Base-by-base conservation (phyloP, 2,329 filamentous ascomycete genomes). In the Sclerotinia spermophila region DNA sequence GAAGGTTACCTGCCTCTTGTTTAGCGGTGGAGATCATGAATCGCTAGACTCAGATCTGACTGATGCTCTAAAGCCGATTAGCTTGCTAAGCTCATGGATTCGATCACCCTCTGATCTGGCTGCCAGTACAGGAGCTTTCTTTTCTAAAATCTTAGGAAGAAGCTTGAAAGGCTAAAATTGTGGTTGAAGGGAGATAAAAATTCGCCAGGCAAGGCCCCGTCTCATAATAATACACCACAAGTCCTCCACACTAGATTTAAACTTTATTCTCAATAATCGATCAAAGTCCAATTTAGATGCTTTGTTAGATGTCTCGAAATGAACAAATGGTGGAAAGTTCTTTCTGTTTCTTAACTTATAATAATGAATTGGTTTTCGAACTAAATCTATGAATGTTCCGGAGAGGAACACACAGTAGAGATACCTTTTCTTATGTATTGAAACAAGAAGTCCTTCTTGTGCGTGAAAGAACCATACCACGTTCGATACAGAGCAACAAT, bases 231-330 rank as follows among this genome's bases (percentile, higher is more conserved):
- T 4, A 8, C 33, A 58, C n/a, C 5, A 17, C 19, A n/a, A 58
- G 21, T 38, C 21, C 4, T 58, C 11, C 5, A 7, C 56, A 59
- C 19, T 17, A n/a, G 5, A n/a, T 8, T n/a, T 13, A n/a, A 17
- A 38, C 55, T 35, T n/a, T 35, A 15, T 1, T 17, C 24, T 38
- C 21, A 17, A n/a, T 40, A n/a, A 7, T 17, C 33, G 4, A 38
- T 8, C 2, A 21, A 8, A 2, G n/a, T 6, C 2, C 7, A n/a
- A 1, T 11, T n/a, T 2, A 3, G 7, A 4, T 4, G 5, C 2
- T 38, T 17, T 38, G 0, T 40, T n/a, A 11, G 6, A n/a, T 35
- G 7, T 38, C 24, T n/a, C 19, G 40, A n/a, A 1, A 11, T 38
- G n/a, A 27, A 13, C 2, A 15, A 15, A 15, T 30, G n/a, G 17